Base-by-base conservation (phyloP, 148 eudicot genomes). In the Rhododendron ovatum region DNA sequence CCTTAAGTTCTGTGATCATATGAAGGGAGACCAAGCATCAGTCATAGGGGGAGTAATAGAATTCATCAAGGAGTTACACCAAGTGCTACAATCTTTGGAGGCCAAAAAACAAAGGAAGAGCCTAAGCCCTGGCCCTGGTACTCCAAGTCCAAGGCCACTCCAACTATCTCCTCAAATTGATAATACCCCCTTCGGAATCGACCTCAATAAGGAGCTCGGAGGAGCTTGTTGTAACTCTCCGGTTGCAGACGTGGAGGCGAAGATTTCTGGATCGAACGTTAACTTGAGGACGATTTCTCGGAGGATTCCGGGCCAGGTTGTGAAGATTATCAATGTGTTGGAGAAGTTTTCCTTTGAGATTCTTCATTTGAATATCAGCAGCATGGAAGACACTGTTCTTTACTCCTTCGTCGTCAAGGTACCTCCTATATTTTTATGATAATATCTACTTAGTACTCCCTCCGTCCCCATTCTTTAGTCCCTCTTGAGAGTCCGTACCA, bases 21-120 rank as follows among this genome's bases (percentile, higher is more conserved):
- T 86, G 50, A 86, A 90, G 99, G 98, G 98, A 77, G 99, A 96
- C 88, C 99, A 96, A 91, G 99, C 99, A 88, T 96, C 99, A 12
- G 93, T 96, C 39, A 95, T 96, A 84, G 99, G 96, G 2, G 99
- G 99, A 55, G 99, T 95, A 75, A 91, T 96, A 79, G 97, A 96
- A 81, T 96, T 95, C 91, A 94, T 96, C 86, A 96, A 95, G 90
- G 98, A 96, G 86, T 82, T 96, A 85, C 99, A 96, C 88, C 97
- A 91, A 90, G 98, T 96, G 57, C 91, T 91, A 30, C 91, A 94
- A 69, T 93, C 95, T 30, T 87, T 96, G 24, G 99, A 96, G 85
- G 89, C 97, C 30, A 93, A 96, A 65, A 96, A 96, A 88, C 88
- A 90, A 53, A 92, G 99, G 89, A 95, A 93, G 89, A 94, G 94